Percentiles rank a stretch among this genome's conserved stretches.
These are phyloP conservation scores for Wallacemonas collosoma DNA, from an alignment of 208 protist genomes.

Conservation along the genomic window DNA sequence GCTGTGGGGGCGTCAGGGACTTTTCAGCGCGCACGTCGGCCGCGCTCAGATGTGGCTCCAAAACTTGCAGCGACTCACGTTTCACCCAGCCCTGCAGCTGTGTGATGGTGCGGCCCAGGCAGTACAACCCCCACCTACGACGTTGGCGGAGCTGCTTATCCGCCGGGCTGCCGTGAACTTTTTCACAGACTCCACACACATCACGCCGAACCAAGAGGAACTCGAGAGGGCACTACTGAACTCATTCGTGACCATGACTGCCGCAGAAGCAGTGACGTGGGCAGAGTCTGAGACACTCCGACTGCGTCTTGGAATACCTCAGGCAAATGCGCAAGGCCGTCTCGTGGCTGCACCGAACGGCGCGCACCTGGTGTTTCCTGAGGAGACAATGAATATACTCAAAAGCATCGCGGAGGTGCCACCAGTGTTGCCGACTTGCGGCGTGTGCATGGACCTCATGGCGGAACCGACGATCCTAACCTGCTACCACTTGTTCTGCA, in stretches of 20 bases:
- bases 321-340: neutral
- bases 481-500: conserved; percentile 68
- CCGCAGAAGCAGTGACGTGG: conserved; percentile 41
- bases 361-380: conserved; percentile 16
- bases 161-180: neutral
- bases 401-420: conserved; percentile 35
- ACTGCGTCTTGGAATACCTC: conserved; percentile 10
- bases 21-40: conserved; percentile 29
- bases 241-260: conserved; percentile 34
- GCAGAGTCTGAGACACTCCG: conserved; percentile 9
- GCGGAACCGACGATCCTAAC: conserved; percentile 40
- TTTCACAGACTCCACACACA: neutral
- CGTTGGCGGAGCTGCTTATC: conserved; percentile 13
- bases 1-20: conserved; percentile 39
- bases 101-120: neutral
- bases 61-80: conserved; percentile 36
- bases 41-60: conserved; percentile 53
- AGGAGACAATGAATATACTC: conserved; percentile 33
- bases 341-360: neutral
- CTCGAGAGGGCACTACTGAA: conserved; percentile 1
- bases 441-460: conserved; percentile 55
- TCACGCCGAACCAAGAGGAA: neutral
- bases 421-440: conserved; percentile 41
- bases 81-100: conserved; percentile 27
- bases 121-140: neutral